A percentile compares a stretch with the other conserved stretches of the same genome.
Conservation (phyloP, 495 filamentous ascomycete genomes). For the Daldinia vernicosa region DNA sequence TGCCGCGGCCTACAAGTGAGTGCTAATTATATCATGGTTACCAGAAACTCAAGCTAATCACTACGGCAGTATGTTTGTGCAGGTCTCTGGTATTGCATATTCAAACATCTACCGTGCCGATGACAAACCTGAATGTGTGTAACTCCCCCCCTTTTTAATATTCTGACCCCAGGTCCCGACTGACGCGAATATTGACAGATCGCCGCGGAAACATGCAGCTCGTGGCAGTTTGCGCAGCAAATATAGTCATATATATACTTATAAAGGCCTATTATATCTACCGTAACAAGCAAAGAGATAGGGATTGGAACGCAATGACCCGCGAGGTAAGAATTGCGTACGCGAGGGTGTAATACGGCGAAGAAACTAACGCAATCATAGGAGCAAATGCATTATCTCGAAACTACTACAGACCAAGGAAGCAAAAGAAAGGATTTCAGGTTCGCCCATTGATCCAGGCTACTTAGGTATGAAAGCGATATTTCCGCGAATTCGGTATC, state of each 20-base stretch:
- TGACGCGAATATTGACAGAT: conserved; percentile 64
- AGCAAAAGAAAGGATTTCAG: conserved; percentile 36
- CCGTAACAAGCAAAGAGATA: conserved; percentile 60
- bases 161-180: neutral
- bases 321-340: conserved; percentile 58
- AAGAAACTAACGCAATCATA: conserved; percentile 7
- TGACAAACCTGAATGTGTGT: conserved; percentile 51
- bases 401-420: conserved; percentile 37
- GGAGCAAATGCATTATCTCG: conserved; percentile 34
- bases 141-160: neutral
- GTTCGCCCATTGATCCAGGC: conserved; percentile 22
- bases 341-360: neutral
- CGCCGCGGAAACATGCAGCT: conserved; percentile 68
- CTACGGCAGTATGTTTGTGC: conserved; percentile 68
- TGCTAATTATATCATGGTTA: neutral
- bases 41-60: neutral
- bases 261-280: conserved; percentile 70
- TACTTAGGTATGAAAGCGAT: neutral
- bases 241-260: conserved; percentile 62
- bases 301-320: conserved; percentile 68
- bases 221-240: conserved; percentile 63
- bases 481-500: neutral
- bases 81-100: conserved; percentile 66
- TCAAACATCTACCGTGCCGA: conserved; percentile 71
- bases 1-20: conserved; percentile 35